Evolutionary conservation across 2,329 filamentous ascomycete genomes (phyloP).

Genomic region (Aspergillus sp.): DNA sequence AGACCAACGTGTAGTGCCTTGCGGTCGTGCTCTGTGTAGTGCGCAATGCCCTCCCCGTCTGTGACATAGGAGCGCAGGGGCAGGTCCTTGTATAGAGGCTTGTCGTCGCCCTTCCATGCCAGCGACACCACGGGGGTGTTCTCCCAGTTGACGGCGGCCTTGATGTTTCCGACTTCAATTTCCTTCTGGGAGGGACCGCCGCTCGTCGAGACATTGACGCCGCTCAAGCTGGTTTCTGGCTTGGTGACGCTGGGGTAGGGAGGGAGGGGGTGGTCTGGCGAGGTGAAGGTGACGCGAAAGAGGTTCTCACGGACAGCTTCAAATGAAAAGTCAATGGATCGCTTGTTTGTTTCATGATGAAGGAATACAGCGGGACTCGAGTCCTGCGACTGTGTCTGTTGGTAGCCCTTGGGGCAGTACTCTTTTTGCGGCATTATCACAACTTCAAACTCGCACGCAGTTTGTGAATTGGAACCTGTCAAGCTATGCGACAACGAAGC

Average conservation of each 20-base stretch:
- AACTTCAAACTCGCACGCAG: too few relatives aligned
- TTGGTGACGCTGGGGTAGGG: slow-evolving; percentile 61
- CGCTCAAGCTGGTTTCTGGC: slow-evolving; percentile 41
- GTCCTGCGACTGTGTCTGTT: slow-evolving; percentile 27
- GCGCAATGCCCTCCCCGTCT: slow-evolving; percentile 61
- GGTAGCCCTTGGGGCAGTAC: slow-evolving; percentile 41
- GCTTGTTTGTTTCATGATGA: slow-evolving; percentile 39
- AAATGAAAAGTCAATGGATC: slow-evolving; percentile 60
- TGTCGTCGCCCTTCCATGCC: slow-evolving; percentile 49
- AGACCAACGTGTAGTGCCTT: slow-evolving; percentile 67
- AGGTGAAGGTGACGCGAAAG: slow-evolving; percentile 68
- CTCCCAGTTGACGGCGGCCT: slow-evolving; percentile 60
- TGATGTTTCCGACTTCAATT: slow-evolving; percentile 51
- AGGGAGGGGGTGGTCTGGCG: slow-evolving; percentile 61
- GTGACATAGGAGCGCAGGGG: slow-evolving; percentile 65
- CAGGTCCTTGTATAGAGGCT: slow-evolving; percentile 62
- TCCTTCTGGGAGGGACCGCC: slow-evolving; percentile 38
- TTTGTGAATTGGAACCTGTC: not conserved
- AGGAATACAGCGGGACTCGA: slow-evolving; percentile 40
- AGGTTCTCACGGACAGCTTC: slow-evolving; percentile 62
- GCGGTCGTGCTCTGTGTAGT: slow-evolving; percentile 64
- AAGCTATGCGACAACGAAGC: not conserved
- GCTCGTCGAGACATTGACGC: slow-evolving; percentile 30
- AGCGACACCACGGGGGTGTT: slow-evolving; percentile 60
- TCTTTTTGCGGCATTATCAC: slow-evolving; percentile 50